Evolutionary conservation across 208 protist species (phyloP).

Genomic region (Histomonas meleagridis): DNA sequence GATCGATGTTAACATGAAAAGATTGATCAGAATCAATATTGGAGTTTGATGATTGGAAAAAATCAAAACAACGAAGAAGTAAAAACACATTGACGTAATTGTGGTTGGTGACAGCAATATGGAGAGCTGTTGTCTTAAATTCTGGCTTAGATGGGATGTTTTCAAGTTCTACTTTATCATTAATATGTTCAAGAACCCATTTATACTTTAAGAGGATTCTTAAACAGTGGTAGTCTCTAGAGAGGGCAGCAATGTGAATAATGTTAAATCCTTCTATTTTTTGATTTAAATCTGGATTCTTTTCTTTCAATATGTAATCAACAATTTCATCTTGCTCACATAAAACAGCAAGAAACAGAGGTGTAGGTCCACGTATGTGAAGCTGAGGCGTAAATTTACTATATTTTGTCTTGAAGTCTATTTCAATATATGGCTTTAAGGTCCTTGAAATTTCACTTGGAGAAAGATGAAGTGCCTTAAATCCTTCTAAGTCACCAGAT

Average conservation of each 20-base stretch:
- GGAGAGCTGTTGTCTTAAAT: neutral
- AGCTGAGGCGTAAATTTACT: neutral
- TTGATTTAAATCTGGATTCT: neutral
- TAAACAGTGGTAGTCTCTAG: neutral
- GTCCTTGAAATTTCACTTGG: neutral
- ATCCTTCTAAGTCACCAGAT: neutral
- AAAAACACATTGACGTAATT: neutral
- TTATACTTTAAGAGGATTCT: neutral
- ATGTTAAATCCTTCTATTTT: neutral
- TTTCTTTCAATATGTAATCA: neutral
- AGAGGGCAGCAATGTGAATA: neutral
- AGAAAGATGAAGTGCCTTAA: neutral
- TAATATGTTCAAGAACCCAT: neutral
- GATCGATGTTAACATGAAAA: too few relatives aligned
- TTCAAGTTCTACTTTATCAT: neutral
- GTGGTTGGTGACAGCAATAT: neutral
- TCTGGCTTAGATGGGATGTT: neutral
- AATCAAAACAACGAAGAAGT: too few relatives aligned
- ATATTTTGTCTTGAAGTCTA: neutral
- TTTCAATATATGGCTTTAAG: neutral
- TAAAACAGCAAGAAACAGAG: neutral
- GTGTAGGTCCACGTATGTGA: neutral
- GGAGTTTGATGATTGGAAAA: too few relatives aligned
- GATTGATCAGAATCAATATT: too few relatives aligned
- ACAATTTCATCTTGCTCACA: slow-evolving; percentile 10